Evolutionary conservation across 1,284 basidiomycete genomes (phyloP).

Genomic region (Sanghuangporus baumii): DNA sequence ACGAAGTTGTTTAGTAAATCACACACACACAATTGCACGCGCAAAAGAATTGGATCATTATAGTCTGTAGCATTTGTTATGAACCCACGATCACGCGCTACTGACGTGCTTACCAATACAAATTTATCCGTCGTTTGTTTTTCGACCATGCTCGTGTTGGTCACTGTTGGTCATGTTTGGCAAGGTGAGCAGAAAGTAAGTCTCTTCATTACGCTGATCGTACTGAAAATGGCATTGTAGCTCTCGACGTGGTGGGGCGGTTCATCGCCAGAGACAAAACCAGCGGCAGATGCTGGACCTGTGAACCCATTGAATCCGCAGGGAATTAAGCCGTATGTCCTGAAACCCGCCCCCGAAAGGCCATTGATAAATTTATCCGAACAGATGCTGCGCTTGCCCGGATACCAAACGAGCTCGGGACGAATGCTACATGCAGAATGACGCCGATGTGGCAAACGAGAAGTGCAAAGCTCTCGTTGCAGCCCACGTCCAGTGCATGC

Average conservation of each 20-base stretch:
- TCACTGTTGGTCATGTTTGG: background rate
- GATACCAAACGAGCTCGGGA: conserved; percentile 89
- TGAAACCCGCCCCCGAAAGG: background rate
- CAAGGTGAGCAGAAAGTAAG: background rate
- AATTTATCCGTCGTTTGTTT: background rate
- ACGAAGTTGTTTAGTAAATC: too few relatives aligned
- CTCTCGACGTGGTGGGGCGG: conserved; percentile 4
- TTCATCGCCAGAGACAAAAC: conserved; percentile 1
- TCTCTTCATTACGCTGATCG: background rate
- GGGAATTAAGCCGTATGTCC: conserved; percentile 84
- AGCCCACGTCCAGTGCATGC: conserved; percentile 88
- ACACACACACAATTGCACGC: too few relatives aligned
- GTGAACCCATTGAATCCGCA: conserved; percentile 81
- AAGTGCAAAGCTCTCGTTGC: conserved; percentile 80
- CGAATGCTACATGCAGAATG: conserved; percentile 85
- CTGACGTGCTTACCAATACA: background rate
- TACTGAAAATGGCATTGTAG: background rate
- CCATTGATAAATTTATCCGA: background rate
- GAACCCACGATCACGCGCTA: background rate
- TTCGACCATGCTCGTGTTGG: background rate
- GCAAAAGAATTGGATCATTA: too few relatives aligned
- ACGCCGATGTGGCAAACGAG: conserved; percentile 63
- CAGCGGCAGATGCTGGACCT: background rate
- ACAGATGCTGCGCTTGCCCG: conserved; percentile 92
- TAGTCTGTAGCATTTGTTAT: background rate